Conservation (phyloP, 75 land plant genomes). For the Gnetum montanum region DNA sequence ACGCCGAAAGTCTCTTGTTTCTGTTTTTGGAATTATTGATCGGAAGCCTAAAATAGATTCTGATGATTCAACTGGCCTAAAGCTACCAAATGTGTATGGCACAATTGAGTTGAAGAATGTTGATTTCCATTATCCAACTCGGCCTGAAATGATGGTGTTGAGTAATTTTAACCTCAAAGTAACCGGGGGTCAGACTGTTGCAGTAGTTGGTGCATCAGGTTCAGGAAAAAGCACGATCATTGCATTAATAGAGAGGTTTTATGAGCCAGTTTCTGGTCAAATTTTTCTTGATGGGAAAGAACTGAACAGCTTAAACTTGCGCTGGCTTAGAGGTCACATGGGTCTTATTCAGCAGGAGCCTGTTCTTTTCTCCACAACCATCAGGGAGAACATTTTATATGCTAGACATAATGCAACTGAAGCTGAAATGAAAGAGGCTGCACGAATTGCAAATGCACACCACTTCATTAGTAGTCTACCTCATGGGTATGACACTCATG, state of each 20-base stretch:
- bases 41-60: slow-evolving; percentile 81
- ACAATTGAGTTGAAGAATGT: slow-evolving; percentile 84
- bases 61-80: slow-evolving; percentile 72
- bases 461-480: slow-evolving; percentile 97
- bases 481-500: slow-evolving; percentile 99
- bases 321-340: slow-evolving; percentile 92
- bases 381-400: slow-evolving; percentile 92
- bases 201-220: slow-evolving; percentile 95
- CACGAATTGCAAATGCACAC: slow-evolving; percentile 98
- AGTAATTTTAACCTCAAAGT: slow-evolving; percentile 93
- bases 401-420: slow-evolving; percentile 97
- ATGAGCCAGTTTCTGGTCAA: slow-evolving; percentile 86
- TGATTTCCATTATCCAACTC: slow-evolving; percentile 87
- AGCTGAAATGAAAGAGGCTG: slow-evolving; percentile 97
- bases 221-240: slow-evolving; percentile 98
- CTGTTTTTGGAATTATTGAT: slow-evolving; percentile 95
- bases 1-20: slow-evolving; percentile 65
- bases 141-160: slow-evolving; percentile 78
- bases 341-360: slow-evolving; percentile 98
- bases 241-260: slow-evolving; percentile 86
- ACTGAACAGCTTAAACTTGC: slow-evolving; percentile 59
- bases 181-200: slow-evolving; percentile 91
- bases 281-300: slow-evolving; percentile 85
- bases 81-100: slow-evolving; percentile 92
- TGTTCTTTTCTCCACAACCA: slow-evolving; percentile 86